Percentiles rank a stretch among this genome's conserved stretches.
These are phyloP conservation scores for Colletotrichum caudatum DNA, from an alignment of 2,329 filamentous ascomycete genomes.

Conservation along the genomic window DNA sequence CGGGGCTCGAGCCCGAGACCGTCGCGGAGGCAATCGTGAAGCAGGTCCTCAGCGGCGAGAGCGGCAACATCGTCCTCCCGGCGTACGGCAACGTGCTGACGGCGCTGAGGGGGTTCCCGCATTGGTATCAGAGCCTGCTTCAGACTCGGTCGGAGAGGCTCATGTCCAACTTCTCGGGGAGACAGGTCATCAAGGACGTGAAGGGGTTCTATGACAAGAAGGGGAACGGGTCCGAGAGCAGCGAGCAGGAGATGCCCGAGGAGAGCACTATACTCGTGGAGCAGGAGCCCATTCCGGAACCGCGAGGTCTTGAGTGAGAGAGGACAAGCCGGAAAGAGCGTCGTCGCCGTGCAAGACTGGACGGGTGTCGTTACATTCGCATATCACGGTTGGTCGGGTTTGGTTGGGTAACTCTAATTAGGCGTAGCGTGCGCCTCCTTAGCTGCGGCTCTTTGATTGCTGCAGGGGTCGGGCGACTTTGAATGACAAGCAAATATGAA, in stretches of 20 bases:
- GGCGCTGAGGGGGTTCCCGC: conserved; percentile 65
- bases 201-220: conserved; percentile 53
- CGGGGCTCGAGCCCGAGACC: conserved; percentile 68
- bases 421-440: background rate
- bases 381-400: background rate
- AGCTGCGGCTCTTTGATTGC: background rate
- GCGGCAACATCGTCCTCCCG: conserved; percentile 68
- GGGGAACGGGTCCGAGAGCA: conserved; percentile 38
- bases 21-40: conserved; percentile 73
- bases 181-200: conserved; percentile 62
- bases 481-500: background rate
- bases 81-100: conserved; percentile 55
- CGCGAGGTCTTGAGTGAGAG: background rate
- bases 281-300: conserved; percentile 6
- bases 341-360: background rate
- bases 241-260: conserved; percentile 44
- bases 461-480: background rate
- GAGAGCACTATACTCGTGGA: conserved; percentile 56
- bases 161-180: conserved; percentile 59
- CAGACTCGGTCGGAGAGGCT: conserved; percentile 57
- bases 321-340: background rate
- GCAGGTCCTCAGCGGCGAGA: conserved; percentile 69
- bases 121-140: conserved; percentile 71
- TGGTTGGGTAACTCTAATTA: background rate
- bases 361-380: background rate